These are phyloP conservation scores for Gaultheria prostrata DNA, from an alignment of 148 eudicot species.

Conservation along the genomic window DNA sequence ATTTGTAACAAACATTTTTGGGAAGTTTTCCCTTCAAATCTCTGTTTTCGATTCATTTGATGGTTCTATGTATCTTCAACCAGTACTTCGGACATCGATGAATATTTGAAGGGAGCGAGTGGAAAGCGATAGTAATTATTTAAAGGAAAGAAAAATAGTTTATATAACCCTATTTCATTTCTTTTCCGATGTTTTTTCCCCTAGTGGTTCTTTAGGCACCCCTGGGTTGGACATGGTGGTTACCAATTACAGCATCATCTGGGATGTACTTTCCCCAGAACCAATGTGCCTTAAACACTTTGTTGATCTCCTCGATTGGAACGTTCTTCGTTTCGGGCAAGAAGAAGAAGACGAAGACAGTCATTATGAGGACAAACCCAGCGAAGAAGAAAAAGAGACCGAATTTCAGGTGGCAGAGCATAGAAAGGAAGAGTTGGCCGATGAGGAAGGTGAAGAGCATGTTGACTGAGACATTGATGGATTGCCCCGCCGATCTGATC, in stretches of 20 bases:
- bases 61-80: neutral
- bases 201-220: neutral
- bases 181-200: too few species aligned
- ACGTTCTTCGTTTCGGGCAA: constrained; percentile 37
- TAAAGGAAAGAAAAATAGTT: too few species aligned
- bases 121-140: neutral
- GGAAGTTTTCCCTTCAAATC: neutral
- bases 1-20: neutral
- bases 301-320: constrained; percentile 36
- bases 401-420: constrained; percentile 37
- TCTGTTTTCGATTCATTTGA: neutral
- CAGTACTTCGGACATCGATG: neutral
- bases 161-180: too few species aligned
- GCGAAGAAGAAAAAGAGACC: constrained; percentile 40
- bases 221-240: neutral
- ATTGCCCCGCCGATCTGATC: constrained; percentile 34
- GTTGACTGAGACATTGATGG: constrained; percentile 32
- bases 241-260: constrained; percentile 18
- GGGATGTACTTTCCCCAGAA: constrained; percentile 33
- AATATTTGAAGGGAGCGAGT: neutral
- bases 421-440: constrained; percentile 31
- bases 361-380: constrained; percentile 31
- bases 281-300: constrained; percentile 38
- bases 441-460: constrained; percentile 42
- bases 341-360: constrained; percentile 22